These are phyloP conservation scores for Didymella glomerata DNA, from an alignment of 2,329 filamentous ascomycete genomes.

Conservation along the genomic window DNA sequence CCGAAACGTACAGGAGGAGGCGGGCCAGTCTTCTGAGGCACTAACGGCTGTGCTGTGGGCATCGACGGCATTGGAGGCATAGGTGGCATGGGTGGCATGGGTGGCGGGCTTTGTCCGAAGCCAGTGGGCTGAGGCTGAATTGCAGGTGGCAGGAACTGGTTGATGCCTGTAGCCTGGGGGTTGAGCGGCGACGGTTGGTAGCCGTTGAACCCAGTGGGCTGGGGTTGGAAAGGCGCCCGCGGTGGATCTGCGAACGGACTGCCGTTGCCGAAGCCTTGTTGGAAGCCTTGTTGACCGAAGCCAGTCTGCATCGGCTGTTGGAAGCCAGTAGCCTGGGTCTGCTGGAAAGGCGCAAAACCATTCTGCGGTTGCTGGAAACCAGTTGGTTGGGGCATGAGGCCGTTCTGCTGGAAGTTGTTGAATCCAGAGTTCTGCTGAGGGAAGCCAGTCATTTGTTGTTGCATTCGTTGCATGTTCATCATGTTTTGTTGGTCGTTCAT, in stretches of 20 bases:
- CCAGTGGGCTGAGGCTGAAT: slow-evolving; percentile 65
- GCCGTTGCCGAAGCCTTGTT: slow-evolving; percentile 56
- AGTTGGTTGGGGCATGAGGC: slow-evolving; percentile 51
- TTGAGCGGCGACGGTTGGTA: slow-evolving; percentile 52
- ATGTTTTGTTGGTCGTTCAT: slow-evolving; percentile 69
- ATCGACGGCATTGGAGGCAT: slow-evolving; percentile 56
- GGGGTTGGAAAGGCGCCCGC: slow-evolving; percentile 54
- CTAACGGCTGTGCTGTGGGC: slow-evolving; percentile 65
- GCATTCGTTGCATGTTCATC: slow-evolving; percentile 48
- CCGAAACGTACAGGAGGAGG: slow-evolving; percentile 90
- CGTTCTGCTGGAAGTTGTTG: slow-evolving; percentile 44
- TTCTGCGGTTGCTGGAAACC: slow-evolving; percentile 59
- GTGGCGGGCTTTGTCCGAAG: slow-evolving; percentile 62
- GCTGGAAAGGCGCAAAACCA: slow-evolving; percentile 53
- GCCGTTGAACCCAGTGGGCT: slow-evolving; percentile 52
- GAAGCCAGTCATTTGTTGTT: slow-evolving; percentile 53
- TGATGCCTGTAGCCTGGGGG: slow-evolving; percentile 65
- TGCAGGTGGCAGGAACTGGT: slow-evolving; percentile 55
- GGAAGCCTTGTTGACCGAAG: slow-evolving; percentile 35
- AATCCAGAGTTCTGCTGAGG: slow-evolving; percentile 47
- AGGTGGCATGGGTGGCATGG: slow-evolving; percentile 67
- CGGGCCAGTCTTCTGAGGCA: slow-evolving; percentile 84
- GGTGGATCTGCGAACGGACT: slow-evolving; percentile 65
- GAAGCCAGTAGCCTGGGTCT: slow-evolving; percentile 54
- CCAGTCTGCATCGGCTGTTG: slow-evolving; percentile 60